Evolutionary conservation across 2,329 filamentous ascomycete species (phyloP).

Genomic region (Aspergillus ibericus): DNA sequence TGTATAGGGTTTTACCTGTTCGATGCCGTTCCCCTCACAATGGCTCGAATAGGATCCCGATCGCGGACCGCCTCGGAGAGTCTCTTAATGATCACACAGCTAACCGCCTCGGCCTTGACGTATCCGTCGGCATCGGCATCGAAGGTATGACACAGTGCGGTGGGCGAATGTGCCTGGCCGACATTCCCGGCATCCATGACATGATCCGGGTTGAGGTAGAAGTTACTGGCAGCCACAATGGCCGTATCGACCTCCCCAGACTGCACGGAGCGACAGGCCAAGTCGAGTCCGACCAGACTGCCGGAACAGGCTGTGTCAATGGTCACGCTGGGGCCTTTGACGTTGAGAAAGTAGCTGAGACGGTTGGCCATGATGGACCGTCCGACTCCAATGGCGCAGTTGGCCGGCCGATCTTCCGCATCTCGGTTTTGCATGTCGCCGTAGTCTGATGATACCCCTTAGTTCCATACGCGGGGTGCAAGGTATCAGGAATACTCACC

Average conservation of each 20-base stretch:
- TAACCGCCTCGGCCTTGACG: constrained; percentile 45
- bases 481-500: too few species aligned
- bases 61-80: constrained; percentile 42
- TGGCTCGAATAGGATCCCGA: constrained; percentile 42
- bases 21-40: constrained; percentile 18
- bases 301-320: constrained; percentile 12
- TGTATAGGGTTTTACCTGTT: too few species aligned
- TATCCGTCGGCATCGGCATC: constrained; percentile 45
- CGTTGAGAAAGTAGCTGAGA: constrained; percentile 29
- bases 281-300: constrained; percentile 28
- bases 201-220: constrained; percentile 20
- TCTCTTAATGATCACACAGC: constrained; percentile 41
- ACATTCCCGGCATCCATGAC: constrained; percentile 14
- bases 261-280: constrained; percentile 27
- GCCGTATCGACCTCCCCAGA: constrained; percentile 15
- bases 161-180: constrained; percentile 16
- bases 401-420: constrained; percentile 4
- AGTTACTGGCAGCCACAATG: constrained; percentile 24
- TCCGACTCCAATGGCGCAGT: constrained; percentile 20
- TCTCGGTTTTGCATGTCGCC: constrained; percentile 7
- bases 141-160: constrained; percentile 27
- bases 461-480: too few species aligned
- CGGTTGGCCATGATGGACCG: constrained; percentile 28
- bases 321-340: constrained; percentile 27
- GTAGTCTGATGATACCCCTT: constrained; percentile 9